Base-by-base conservation (phyloP, 2,329 filamentous ascomycete species). In the Xylariomycetidae sp. region DNA sequence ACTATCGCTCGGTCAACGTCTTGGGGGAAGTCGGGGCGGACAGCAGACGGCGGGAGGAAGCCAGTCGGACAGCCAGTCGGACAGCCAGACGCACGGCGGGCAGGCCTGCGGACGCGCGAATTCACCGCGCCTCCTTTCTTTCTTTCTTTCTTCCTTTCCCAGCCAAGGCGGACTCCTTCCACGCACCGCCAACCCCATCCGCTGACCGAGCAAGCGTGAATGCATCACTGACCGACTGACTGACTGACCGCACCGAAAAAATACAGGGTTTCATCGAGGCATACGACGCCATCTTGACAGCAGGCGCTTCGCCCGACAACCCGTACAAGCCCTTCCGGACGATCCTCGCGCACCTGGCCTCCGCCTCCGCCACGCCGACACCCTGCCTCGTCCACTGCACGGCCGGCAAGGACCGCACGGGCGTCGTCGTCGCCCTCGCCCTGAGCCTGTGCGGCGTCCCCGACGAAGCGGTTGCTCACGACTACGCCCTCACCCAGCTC, bases 401-500 rank as follows among this genome's bases (percentile, higher is more conserved):
- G 0, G 78, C 76, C 0, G 80, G 80, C 2, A 85, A 85, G 56
- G 80, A 84, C 55, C 66, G 79, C 18, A 84, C 80, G 0, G 80
- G 80, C 1, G 67, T 84, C 5, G 63, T 82, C 28, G 70, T 73
- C 36, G 79, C 74, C 4, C 40, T 85, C 33, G 51, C 83, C 6
- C 63, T 82, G 19, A 61, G 68, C 19, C 61, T 82, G 15, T 72
- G 74, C 3, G 75, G 75, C 6, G 75, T 81, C 0, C 53, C 61
- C 3, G 63, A 72, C 37, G 61, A 70, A 19, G 50, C 58, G 13
- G 65, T 79, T 6, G 74, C 74, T 0, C 57, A 67, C 7, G 80
- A 84, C 52, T 84, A 83, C 49, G 60, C 69, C 14, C 59, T 81
- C 13, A 81, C 76, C 0, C 72, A 79, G 32, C 41, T 63, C 2